Conservation (phyloP, 176 grass and related monocot species). For the bread wheat (Triticum aestivum) region IWGSC_CS_RefSeq_v2.1 NC_057808.1:502904453-502904952, state of each 20-base stretch:
- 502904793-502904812: background rate
- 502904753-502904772: slow-evolving; percentile 24
- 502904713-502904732: background rate
- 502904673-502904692: background rate
- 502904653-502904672: background rate
- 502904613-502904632: background rate
- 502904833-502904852: background rate
- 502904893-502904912: background rate
- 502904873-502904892: background rate
- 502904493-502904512: slow-evolving; percentile 14
- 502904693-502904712: background rate
- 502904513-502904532: slow-evolving; percentile 23
- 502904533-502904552: background rate
- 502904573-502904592: background rate
- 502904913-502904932: too few species aligned
- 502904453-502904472: too few species aligned
- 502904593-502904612: background rate
- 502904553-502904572: slow-evolving; percentile 1
- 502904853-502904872: background rate
- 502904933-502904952: background rate
- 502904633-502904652: background rate
- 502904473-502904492: background rate
- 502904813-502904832: background rate
- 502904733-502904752: background rate
- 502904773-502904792: slow-evolving; percentile 34